Evolutionary conservation across 2,329 filamentous ascomycete species (phyloP), one percentile per base, ranked within the genome.

Genomic region (Pseudogymnoascus sp.): DNA sequence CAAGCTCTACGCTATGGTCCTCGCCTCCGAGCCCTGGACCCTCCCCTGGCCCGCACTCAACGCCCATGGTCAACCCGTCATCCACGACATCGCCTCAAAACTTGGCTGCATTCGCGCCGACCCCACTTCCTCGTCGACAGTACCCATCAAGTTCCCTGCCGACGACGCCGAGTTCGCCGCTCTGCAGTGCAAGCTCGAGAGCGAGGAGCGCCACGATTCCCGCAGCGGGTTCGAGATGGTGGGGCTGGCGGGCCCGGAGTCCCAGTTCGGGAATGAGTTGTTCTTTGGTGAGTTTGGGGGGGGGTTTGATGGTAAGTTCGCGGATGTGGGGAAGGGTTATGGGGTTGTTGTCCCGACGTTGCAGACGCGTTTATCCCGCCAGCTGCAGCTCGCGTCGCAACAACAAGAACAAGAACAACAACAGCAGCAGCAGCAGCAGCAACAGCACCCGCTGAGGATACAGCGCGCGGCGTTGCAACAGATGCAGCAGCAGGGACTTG

Each of bases 1-100:
- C 71, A 87, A 87, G 74, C 79, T 87, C 21, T 87, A 87, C 72
- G 77, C 79, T 62, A 87, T 87, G 84, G 80, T 87, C 53, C 79
- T 82, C 65, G 82, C 77, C 65, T 76, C 77, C 19, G 82, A 86
- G 68, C 70, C 77, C 2, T 87, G 85, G 85, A 81, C 84, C 11
- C 76, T 86, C 14, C 83, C 81, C n/a, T 83, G 86, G 69, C 84
- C 84, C 3, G 83, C 85, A 65, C 75, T 86, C 67, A 87, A 87
- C 71, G 83, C 86, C 66, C 78, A 82, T 61, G 83, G 83, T 35
- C 82, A 85, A 68, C 84, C 85, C 2, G 80, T 87, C 26, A 85
- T 87, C 62, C 85, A 87, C 74, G 82, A 86, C 71, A 87, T 87
- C 64, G 84, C 84, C 35, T 80, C 82, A 67, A 85, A 82, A 73